Evolutionary conservation across 2,329 filamentous ascomycete genomes (phyloP), one percentile per base, ranked within the genome.

Genomic region (Fusarium proliferatum): DNA sequence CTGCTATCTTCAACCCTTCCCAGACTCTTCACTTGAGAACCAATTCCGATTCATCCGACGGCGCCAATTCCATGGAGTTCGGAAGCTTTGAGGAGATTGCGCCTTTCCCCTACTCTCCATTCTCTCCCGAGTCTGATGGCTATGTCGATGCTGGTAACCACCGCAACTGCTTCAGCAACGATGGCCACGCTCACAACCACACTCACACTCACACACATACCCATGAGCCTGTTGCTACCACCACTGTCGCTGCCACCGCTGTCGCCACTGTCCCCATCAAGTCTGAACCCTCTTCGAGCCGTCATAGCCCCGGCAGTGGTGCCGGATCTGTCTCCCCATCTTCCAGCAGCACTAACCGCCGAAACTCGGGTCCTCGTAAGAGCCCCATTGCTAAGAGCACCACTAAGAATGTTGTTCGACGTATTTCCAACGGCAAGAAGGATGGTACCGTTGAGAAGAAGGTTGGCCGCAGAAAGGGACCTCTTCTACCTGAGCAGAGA

Each of bases 21-120:
- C 93, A 97, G 84, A 97, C 95, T 2, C 86, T 98, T 58, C 96
- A 98, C 84, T 88, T 97, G 79, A 90, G 95, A 76, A 95, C 92
- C 61, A 91, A 93, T 77, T 97, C 95, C 8, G 94, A 97, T 78
- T 96, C 94, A 5, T 96, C 93, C 3, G 92, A 95, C 39, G 90
- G 91, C 76, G 82, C 90, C 81, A 86, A 88, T 81, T 85, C 92
- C 79, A 80, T 92, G 86, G 81, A 94, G 84, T 81, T 94, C 88
- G 85, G 90, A 72, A 96, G 94, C 84, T 97, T 93, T 77, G 94
- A 97, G 80, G 94, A 97, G 76, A 89, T 94, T 55, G 84, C 80
- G 5, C 87, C 81, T 70, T 93, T 95, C 82, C 88, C 91, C 28
- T 92, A 92, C 79, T 93, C 92, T 1, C 92, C 96, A 66, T 93